Percentiles rank a stretch among this genome's conserved stretches.
phyloP scores from a whole-genome alignment of 305 asterid species.

The Fraxinus platypoda region DNA sequence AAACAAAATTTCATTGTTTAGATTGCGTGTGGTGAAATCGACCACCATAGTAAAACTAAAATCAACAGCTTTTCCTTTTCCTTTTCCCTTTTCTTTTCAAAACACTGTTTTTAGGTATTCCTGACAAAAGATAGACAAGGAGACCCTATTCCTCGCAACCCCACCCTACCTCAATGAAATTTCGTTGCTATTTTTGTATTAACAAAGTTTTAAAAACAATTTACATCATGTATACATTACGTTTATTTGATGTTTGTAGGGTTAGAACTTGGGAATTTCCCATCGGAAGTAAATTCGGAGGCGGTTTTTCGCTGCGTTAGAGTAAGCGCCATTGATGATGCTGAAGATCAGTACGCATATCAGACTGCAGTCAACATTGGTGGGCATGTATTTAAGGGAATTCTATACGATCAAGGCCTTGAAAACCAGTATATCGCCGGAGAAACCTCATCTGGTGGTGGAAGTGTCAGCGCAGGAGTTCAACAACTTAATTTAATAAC shows the following conservation, averaged over 20 bases:
- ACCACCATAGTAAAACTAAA: constrained; percentile 10
- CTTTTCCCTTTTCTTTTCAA: constrained; percentile 22
- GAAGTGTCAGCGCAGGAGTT: constrained; percentile 57
- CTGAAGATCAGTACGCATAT: constrained; percentile 71
- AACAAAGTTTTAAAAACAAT: constrained; percentile 1
- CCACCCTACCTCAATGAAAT: not conserved
- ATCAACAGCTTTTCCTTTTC: constrained; percentile 24
- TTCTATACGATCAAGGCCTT: constrained; percentile 78
- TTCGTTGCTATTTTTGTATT: not conserved
- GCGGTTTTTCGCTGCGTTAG: constrained; percentile 84
- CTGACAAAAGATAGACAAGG: constrained; percentile 42
- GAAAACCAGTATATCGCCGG: constrained; percentile 56
- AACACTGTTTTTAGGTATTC: constrained; percentile 49
- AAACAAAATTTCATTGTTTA: not conserved
- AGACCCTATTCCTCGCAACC: constrained; percentile 28
- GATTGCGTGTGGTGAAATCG: constrained; percentile 15
- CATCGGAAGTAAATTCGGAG: constrained; percentile 67
- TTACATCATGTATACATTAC: not conserved
- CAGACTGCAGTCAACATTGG: constrained; percentile 87
- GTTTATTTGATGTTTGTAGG: constrained; percentile 38
- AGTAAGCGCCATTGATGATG: constrained; percentile 70
- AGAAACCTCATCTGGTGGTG: constrained; percentile 65
- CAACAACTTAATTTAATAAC: constrained; percentile 58
- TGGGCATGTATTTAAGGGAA: constrained; percentile 88
- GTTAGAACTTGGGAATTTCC: constrained; percentile 81